phyloP scores from a whole-genome alignment of 2,329 filamentous ascomycete species.

The Aspergillus pseudotamarii region DNA sequence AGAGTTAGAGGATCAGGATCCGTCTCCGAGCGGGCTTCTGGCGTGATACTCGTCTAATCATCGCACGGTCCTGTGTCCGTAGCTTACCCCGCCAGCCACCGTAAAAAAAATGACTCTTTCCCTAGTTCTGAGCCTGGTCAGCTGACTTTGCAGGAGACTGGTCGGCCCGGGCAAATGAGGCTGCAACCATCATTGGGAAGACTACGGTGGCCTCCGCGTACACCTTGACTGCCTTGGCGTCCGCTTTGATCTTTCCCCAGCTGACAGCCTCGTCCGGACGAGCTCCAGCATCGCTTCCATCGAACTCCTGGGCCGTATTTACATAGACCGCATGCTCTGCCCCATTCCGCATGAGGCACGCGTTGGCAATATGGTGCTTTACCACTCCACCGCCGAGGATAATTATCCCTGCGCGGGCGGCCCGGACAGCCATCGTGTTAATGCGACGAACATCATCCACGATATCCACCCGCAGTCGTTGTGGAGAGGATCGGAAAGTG shows the following conservation, averaged over 20 bases:
- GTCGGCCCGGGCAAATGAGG: conserved; percentile 60
- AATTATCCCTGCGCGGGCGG: conserved; percentile 90
- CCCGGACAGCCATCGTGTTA: conserved; percentile 87
- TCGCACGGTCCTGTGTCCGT: neutral
- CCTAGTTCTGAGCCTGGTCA: conserved; percentile 16
- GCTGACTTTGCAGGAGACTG: conserved; percentile 11
- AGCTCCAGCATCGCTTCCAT: conserved; percentile 93
- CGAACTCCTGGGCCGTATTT: conserved; percentile 96
- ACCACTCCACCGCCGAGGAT: conserved; percentile 92
- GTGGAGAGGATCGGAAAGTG: conserved; percentile 85
- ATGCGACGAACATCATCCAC: conserved; percentile 91
- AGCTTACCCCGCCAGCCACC: neutral
- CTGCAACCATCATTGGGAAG: conserved; percentile 68
- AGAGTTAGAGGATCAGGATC: neutral
- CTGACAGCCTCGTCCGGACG: conserved; percentile 95
- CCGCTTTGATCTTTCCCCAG: conserved; percentile 96
- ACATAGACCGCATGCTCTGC: conserved; percentile 97
- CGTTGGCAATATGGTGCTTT: conserved; percentile 98
- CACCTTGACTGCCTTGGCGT: conserved; percentile 87
- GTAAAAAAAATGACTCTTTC: neutral
- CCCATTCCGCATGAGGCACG: conserved; percentile 95
- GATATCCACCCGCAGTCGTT: conserved; percentile 82
- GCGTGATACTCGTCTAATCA: neutral
- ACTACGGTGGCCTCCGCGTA: conserved; percentile 69
- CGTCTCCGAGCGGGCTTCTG: neutral